A percentile compares a stretch with the other conserved stretches of the same genome.
Evolutionary conservation across 768 basidiomycete genomes (phyloP).

Genomic region (Tricholoma hemisulphureum): DNA sequence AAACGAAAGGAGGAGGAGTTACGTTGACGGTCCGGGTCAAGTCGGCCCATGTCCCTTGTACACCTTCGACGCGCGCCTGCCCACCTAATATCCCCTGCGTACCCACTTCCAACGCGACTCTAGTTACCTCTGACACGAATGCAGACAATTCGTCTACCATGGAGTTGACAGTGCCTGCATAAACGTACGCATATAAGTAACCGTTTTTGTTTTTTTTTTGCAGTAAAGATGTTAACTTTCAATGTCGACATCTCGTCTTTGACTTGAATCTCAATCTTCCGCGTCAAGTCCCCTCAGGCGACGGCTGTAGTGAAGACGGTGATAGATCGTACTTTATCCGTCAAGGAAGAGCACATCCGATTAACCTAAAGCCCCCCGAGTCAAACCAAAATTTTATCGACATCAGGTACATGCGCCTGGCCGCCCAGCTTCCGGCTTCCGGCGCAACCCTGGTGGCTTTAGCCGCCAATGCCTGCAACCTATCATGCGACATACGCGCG

Average conservation of each 20-base stretch:
- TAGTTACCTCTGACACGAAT: too few relatives aligned
- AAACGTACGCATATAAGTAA: constrained; percentile 2
- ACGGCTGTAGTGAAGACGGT: constrained; percentile 87
- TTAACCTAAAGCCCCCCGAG: constrained; percentile 47
- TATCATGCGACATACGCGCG: constrained; percentile 28
- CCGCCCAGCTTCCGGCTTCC: constrained; percentile 87
- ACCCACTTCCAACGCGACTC: constrained; percentile 86
- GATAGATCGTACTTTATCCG: constrained; percentile 80
- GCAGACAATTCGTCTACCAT: constrained; percentile 91
- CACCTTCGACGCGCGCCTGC: constrained; percentile 87
- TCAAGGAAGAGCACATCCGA: constrained; percentile 78
- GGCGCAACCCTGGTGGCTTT: constrained; percentile 84
- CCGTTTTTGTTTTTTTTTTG: too few relatives aligned
- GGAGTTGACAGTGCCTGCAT: constrained; percentile 69
- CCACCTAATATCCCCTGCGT: constrained; percentile 90
- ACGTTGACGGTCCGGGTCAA: constrained; percentile 89
- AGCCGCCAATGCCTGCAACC: constrained; percentile 60
- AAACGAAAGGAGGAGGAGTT: not conserved
- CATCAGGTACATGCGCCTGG: constrained; percentile 84
- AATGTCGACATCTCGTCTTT: constrained; percentile 84
- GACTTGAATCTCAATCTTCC: constrained; percentile 48
- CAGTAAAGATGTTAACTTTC: constrained; percentile 45
- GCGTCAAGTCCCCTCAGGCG: constrained; percentile 84
- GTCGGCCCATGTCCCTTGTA: constrained; percentile 94
- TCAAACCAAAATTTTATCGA: constrained; percentile 39